phyloP scores from a whole-genome alignment of 352 stramenopile species.

The Globisporangium cylindrosporum region DNA sequence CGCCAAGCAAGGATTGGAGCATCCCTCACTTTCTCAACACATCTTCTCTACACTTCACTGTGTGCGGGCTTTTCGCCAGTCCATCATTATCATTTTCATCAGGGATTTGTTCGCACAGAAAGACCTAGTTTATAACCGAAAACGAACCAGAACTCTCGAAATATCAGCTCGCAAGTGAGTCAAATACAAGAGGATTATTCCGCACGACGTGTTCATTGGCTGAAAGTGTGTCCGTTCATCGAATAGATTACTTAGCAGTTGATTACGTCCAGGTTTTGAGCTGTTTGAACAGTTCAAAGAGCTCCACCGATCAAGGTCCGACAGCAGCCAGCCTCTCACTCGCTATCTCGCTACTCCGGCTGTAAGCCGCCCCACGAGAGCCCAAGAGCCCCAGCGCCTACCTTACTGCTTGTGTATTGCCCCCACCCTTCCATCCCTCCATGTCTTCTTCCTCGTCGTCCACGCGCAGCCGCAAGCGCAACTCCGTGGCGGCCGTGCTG shows the following conservation, averaged over 20 bases:
- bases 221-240: not conserved
- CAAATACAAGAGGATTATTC: not conserved
- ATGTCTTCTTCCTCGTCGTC: not conserved
- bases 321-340: not conserved
- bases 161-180: not conserved
- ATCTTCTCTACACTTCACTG: not conserved
- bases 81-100: not conserved
- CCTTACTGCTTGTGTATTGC: not conserved
- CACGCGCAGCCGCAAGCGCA: constrained; percentile 8
- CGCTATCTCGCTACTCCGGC: not conserved
- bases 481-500: not conserved
- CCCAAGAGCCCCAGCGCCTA: not conserved
- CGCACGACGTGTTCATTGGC: not conserved
- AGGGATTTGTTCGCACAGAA: not conserved
- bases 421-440: too few relatives aligned
- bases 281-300: not conserved
- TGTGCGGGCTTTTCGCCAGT: not conserved
- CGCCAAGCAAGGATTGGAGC: too few relatives aligned
- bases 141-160: too few relatives aligned
- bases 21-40: not conserved
- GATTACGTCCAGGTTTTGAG: not conserved
- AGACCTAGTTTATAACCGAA: not conserved
- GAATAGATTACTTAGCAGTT: not conserved
- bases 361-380: not conserved
- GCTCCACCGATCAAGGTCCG: not conserved